phyloP scores from a whole-genome alignment of 805 yeast genomes.

The Candida glaebosa region DNA sequence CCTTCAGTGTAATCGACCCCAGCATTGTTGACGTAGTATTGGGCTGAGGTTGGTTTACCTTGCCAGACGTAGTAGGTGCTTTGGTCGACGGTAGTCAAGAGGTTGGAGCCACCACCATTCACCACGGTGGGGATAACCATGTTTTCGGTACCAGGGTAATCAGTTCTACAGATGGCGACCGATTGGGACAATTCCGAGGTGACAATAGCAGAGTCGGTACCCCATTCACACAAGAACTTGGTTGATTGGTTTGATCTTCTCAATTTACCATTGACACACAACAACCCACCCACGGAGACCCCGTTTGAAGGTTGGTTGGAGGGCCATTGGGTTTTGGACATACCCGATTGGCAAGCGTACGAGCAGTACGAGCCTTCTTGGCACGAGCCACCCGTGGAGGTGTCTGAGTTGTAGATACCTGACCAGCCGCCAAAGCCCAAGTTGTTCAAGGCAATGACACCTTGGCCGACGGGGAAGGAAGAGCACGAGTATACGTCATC shows the following conservation, averaged over 20 bases:
- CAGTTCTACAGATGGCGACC: constrained; percentile 73
- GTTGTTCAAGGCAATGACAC: constrained; percentile 53
- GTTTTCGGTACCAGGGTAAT: constrained; percentile 80
- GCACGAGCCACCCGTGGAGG: constrained; percentile 43
- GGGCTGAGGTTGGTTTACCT: constrained; percentile 64
- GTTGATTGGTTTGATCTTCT: constrained; percentile 54
- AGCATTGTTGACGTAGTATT: constrained; percentile 73
- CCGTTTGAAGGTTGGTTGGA: constrained; percentile 62
- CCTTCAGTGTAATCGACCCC: constrained; percentile 67
- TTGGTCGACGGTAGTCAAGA: constrained; percentile 59
- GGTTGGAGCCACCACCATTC: constrained; percentile 46
- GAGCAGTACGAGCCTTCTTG: constrained; percentile 70
- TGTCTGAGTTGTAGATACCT: constrained; percentile 46
- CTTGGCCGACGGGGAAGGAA: constrained; percentile 70
- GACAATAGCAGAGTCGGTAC: constrained; percentile 51
- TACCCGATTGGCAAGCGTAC: constrained; percentile 75
- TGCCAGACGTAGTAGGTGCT: constrained; percentile 58
- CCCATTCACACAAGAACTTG: constrained; percentile 65
- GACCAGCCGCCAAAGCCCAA: constrained; percentile 43
- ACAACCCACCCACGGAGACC: constrained; percentile 69
- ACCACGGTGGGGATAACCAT: constrained; percentile 73
- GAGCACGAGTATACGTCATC: constrained; percentile 73
- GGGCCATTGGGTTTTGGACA: constrained; percentile 83
- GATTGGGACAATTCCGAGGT: constrained; percentile 46
- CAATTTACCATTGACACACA: constrained; percentile 58